Percentiles rank a stretch among this genome's conserved stretches.
Conservation (phyloP, 208 protist species). For the Crithidia expoeki region DNA sequence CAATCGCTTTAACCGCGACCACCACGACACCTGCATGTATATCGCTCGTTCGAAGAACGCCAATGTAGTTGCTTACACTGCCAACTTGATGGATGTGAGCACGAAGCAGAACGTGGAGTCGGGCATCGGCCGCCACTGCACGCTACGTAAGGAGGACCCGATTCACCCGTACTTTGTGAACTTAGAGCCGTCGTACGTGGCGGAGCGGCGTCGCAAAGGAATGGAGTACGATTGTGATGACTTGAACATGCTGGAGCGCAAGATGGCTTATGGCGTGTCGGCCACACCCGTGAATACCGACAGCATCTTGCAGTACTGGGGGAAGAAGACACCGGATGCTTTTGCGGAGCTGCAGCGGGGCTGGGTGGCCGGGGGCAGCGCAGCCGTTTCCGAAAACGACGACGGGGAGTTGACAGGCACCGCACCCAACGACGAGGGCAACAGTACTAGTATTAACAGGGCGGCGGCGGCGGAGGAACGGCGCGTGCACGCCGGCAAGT, state of each 20-base stretch:
- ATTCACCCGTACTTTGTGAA: constrained; percentile 80
- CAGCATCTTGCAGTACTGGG: constrained; percentile 24
- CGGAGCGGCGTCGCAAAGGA: constrained; percentile 43
- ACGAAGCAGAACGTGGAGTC: constrained; percentile 24
- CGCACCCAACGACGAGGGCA: neutral
- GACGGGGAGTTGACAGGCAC: neutral
- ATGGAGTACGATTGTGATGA: constrained; percentile 61
- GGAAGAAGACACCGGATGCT: constrained; percentile 19
- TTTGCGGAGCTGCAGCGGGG: constrained; percentile 18
- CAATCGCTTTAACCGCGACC: constrained; percentile 67
- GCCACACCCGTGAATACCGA: constrained; percentile 35
- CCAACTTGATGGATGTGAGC: constrained; percentile 35
- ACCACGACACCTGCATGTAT: constrained; percentile 82
- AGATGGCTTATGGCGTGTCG: constrained; percentile 77
- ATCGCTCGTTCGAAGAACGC: constrained; percentile 81
- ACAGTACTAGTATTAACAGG: neutral
- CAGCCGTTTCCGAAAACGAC: neutral
- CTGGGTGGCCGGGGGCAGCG: constrained; percentile 16
- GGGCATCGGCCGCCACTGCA: constrained; percentile 39
- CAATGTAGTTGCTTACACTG: constrained; percentile 82
- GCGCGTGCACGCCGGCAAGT: neutral
- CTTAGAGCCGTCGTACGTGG: constrained; percentile 67
- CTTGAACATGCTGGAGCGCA: constrained; percentile 73
- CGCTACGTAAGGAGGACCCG: constrained; percentile 46
- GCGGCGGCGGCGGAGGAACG: neutral